A percentile compares a stretch with the other conserved stretches of the same genome.
Evolutionary conservation across 2,329 filamentous ascomycete species (phyloP).

Genomic region (Fusarium luffae): DNA sequence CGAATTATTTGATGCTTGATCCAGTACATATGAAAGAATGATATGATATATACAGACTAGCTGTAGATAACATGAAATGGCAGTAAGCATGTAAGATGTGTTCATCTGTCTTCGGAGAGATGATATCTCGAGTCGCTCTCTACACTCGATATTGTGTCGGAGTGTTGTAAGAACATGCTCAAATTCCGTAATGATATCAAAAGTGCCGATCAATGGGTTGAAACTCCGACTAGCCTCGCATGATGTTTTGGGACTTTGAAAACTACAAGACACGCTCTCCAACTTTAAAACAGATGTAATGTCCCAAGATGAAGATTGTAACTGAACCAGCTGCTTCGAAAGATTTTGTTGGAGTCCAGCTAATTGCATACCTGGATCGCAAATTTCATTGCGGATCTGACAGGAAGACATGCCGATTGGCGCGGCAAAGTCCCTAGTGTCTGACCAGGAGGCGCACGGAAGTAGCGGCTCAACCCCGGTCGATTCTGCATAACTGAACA

Average conservation of each 20-base stretch:
- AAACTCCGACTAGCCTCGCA: background rate
- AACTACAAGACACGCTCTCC: background rate
- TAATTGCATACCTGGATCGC: background rate
- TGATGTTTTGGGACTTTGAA: too few species aligned
- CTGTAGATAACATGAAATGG: background rate
- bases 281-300: constrained; percentile 1
- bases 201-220: background rate
- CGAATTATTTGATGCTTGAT: background rate
- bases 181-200: background rate
- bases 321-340: background rate
- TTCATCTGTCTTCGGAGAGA: background rate
- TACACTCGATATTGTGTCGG: background rate
- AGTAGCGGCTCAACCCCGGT: background rate
- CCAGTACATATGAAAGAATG: background rate
- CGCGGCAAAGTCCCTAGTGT: background rate
- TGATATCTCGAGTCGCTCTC: background rate
- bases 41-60: background rate
- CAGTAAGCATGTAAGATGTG: background rate
- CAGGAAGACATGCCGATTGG: background rate
- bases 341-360: background rate
- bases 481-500: background rate
- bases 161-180: background rate
- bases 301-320: background rate
- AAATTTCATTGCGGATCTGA: background rate
- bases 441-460: background rate